These are phyloP conservation scores for Pittosporum tobira DNA, from an alignment of 129 eudicot genomes.

Conservation along the genomic window DNA sequence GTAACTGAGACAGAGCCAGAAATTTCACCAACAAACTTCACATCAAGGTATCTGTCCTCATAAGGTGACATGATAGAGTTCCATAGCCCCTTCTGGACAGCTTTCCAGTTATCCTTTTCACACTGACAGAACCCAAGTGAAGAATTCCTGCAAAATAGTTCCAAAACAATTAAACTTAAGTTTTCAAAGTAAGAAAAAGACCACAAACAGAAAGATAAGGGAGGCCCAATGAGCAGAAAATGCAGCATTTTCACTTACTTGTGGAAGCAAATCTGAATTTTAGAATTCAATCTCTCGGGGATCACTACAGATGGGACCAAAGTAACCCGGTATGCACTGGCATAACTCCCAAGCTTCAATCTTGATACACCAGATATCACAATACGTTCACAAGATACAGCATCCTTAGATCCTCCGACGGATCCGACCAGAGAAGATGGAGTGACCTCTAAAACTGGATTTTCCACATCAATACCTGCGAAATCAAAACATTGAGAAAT, in stretches of 20 bases:
- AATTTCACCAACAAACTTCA: constrained; percentile 44
- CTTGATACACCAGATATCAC: constrained; percentile 51
- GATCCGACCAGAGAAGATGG: too few relatives aligned
- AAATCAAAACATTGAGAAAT: too few relatives aligned
- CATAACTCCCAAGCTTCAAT: constrained; percentile 57
- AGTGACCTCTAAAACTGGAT: constrained; percentile 40
- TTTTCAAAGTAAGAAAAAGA: background rate
- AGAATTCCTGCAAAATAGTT: constrained; percentile 47
- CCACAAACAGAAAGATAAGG: background rate
- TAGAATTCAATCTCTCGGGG: constrained; percentile 61
- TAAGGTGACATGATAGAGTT: constrained; percentile 62
- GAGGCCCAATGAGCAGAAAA: background rate
- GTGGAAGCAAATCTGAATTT: constrained; percentile 72
- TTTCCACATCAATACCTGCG: constrained; percentile 54
- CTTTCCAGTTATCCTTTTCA: constrained; percentile 59
- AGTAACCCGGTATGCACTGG: constrained; percentile 49
- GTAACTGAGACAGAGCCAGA: constrained; percentile 58
- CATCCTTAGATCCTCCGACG: constrained; percentile 37
- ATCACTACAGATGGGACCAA: constrained; percentile 66
- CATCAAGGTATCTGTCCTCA: constrained; percentile 59
- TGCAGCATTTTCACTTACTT: constrained; percentile 25
- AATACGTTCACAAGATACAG: constrained; percentile 52
- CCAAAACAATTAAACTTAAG: background rate
- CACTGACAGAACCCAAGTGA: constrained; percentile 66
- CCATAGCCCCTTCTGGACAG: constrained; percentile 62